A percentile compares a stretch with the other conserved stretches of the same genome.
Conservation (phyloP, 176 grass and related monocot genomes). For the Carex scoparia region DNA sequence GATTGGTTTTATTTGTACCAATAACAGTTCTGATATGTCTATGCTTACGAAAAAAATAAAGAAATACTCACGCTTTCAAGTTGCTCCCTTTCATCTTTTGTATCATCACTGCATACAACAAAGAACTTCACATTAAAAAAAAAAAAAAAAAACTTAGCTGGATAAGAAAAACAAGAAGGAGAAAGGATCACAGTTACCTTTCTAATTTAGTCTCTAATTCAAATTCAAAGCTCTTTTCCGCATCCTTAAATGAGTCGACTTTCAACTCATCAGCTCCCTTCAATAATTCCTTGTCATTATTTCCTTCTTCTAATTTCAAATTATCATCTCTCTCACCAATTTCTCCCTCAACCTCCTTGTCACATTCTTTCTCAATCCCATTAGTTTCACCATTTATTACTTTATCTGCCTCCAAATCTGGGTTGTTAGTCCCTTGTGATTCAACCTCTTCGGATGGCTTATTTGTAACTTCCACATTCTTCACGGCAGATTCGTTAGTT, state of each 20-base stretch:
- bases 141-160: background rate
- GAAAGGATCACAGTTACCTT: constrained; percentile 36
- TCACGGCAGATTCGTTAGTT: background rate
- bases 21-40: background rate
- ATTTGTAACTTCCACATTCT: constrained; percentile 8
- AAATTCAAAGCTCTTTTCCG: constrained; percentile 17
- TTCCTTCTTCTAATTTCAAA: background rate
- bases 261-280: constrained; percentile 14
- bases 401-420: constrained; percentile 18
- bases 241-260: background rate
- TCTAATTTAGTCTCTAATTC: constrained; percentile 18
- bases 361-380: constrained; percentile 16
- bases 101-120: constrained; percentile 32
- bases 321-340: background rate
- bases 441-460: constrained; percentile 22
- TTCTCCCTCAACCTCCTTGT: background rate
- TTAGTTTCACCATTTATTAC: constrained; percentile 6
- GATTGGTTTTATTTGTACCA: background rate
- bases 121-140: background rate
- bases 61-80: constrained; percentile 49
- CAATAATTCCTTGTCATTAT: background rate
- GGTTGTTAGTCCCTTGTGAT: constrained; percentile 14
- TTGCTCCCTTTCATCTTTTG: constrained; percentile 38
- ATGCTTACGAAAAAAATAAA: background rate
- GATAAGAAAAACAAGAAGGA: background rate